Evolutionary conservation across 1,284 basidiomycete species (phyloP).

Genomic region (Ceratobasidium sp.): DNA sequence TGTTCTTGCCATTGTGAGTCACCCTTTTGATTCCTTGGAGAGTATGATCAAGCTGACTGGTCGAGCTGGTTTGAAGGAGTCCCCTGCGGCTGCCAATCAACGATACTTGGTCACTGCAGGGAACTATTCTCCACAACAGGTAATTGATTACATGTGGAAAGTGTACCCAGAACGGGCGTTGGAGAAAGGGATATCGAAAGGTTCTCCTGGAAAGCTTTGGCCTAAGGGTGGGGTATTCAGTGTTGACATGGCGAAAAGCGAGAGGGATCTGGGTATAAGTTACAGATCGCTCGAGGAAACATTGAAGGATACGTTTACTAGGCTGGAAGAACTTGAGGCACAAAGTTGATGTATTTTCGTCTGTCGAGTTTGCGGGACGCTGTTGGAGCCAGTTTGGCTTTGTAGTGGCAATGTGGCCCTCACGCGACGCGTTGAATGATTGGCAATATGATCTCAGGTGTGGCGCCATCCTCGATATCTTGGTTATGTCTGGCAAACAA

Average conservation of each 20-base stretch:
- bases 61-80: constrained; percentile 8
- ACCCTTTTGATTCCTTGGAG: no score
- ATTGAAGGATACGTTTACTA: constrained; percentile 42
- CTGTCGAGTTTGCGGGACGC: background rate
- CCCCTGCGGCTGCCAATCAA: constrained; percentile 31
- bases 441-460: background rate
- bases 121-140: constrained; percentile 44
- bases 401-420: background rate
- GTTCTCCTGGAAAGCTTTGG: constrained; percentile 40
- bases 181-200: constrained; percentile 32
- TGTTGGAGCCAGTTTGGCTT: background rate
- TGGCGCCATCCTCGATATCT: background rate
- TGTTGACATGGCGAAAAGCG: constrained; percentile 44
- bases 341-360: background rate
- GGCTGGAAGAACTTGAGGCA: constrained; percentile 43
- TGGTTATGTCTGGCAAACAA: constrained; percentile 12
- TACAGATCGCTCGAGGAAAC: constrained; percentile 40
- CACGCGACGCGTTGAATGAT: constrained; percentile 11
- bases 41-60: background rate
- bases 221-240: constrained; percentile 39
- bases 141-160: constrained; percentile 41
- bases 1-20: background rate
- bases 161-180: constrained; percentile 35
- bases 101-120: constrained; percentile 44
- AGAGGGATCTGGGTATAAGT: constrained; percentile 36